Base-by-base conservation (phyloP, 129 eudicot genomes). In the Lactuca saligna region DNA sequence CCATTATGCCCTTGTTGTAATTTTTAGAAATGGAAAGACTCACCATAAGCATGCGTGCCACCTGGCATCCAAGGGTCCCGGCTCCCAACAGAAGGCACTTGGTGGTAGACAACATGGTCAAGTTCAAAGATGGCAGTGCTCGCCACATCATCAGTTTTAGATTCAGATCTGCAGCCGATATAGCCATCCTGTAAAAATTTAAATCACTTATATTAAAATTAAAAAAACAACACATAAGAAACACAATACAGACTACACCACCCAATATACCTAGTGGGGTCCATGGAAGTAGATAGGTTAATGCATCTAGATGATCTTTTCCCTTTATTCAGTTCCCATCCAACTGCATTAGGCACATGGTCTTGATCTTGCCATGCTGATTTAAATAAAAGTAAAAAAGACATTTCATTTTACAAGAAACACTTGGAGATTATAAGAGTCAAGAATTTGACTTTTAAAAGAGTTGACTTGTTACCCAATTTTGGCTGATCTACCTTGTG, bases 1-100 rank as follows among this genome's bases (percentile, higher is more conserved):
- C 51, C 5, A 46, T 10, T 46, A 46, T 34, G 46, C 46, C 54
- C 6, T 34, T 51, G 14, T 66, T 9, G 17, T 9, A 16, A 38
- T 75, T 42, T 61, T 37, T 3, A 10, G 38, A 60, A 17, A 46
- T 3, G 54, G 16, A 7, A 61, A 56, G 55, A 72, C 96, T 75
- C 83, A 93, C 98, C 98, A 93, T 84, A 72, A 93, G 96, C 85
- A 87, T 84, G 54, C 96, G 96, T 56, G 98, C 96, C 68, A 93
- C 98, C 80, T 93, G 91, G 79, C 98, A 93, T 67, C 98, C 98
- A 66, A 93, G 98, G 66, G 98, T 89, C 48, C 98, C 98, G 2
- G 95, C 96, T 61, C 98, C 98, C 64, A 92, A 67, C 74, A 92
- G 85, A 63, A 93, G 98, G 70, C 98, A 93, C 74, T 82, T 86